A percentile compares a stretch with the other conserved stretches of the same genome.
Evolutionary conservation across 1,139 yeast genomes (phyloP).

Genomic region (Yamadazyma sp.): DNA sequence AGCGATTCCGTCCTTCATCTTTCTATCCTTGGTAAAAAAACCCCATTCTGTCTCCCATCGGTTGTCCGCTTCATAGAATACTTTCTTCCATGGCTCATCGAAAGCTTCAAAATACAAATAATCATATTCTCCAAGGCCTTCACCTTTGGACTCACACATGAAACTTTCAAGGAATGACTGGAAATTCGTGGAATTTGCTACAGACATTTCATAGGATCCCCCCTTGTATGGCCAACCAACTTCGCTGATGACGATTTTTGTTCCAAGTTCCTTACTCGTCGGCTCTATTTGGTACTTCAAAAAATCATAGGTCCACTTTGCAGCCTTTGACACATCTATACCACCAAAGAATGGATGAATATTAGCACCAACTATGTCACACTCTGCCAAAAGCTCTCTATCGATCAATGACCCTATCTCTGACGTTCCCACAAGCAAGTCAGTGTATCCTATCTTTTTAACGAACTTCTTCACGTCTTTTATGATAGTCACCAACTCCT

Average conservation of each 20-base stretch:
- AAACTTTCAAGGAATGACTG: slow-evolving; percentile 52
- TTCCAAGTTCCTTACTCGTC: slow-evolving; percentile 21
- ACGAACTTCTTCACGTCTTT: slow-evolving; percentile 40
- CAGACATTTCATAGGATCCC: slow-evolving; percentile 46
- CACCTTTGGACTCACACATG: slow-evolving; percentile 46
- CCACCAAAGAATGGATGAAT: slow-evolving; percentile 74
- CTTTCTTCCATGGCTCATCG: slow-evolving; percentile 69
- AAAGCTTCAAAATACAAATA: slow-evolving; percentile 72
- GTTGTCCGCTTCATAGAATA: slow-evolving; percentile 47
- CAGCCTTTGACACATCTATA: slow-evolving; percentile 45
- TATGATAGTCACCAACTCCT: slow-evolving; percentile 43
- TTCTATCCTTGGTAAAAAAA: slow-evolving; percentile 49
- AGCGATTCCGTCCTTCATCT: slow-evolving; percentile 12
- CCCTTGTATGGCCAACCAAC: slow-evolving; percentile 75
- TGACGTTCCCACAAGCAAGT: slow-evolving; percentile 55
- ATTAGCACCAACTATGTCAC: slow-evolving; percentile 64
- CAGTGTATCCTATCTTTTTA: slow-evolving; percentile 27
- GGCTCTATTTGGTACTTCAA: slow-evolving; percentile 44
- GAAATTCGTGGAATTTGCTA: slow-evolving; percentile 45
- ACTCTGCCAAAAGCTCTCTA: slow-evolving; percentile 32
- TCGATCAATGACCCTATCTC: slow-evolving; percentile 51
- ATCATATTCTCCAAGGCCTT: slow-evolving; percentile 17
- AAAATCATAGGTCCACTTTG: slow-evolving; percentile 55
- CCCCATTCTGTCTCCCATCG: slow-evolving; percentile 79
- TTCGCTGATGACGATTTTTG: slow-evolving; percentile 52